Evolutionary conservation across 2,329 filamentous ascomycete genomes (phyloP), one percentile per base, ranked within the genome.

Genomic region (Endoconidiophora laricicola): DNA sequence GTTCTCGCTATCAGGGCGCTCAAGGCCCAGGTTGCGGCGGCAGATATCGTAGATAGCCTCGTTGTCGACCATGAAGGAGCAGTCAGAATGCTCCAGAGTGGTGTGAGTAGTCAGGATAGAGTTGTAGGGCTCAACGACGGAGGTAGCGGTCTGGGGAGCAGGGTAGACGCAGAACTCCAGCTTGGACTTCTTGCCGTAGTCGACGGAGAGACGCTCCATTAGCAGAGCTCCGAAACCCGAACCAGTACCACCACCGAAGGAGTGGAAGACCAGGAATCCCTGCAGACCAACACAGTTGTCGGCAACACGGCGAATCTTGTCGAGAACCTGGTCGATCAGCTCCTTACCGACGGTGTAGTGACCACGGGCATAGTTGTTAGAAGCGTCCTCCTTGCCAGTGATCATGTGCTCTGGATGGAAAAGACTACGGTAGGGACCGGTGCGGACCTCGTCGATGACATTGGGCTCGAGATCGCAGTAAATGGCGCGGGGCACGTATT

Each of bases 151-250:
- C 74, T 94, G 88, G 54, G 91, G 91, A 59, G 91, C 88, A 63
- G 91, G 91, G 75, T 98, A 98, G 64, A 98, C 88, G 63, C 87
- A 94, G 78, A 98, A 98, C 72, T 98, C 91, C 57, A 98, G 79
- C 82, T 98, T 98, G 79, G 85, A 93, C 83, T 98, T 98, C 83
- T 98, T 98, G 75, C 91, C 90, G 66, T 95, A 98, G 72, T 98
- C 91, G 63, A 95, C 86, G 36, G 91, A 96, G 55, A 98, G 81
- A 66, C 91, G 90, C 76, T 98, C 91, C 87, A 98, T 94, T 61
- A 98, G 76, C 59, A 98, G 81, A 62, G 91, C 91, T 71, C 91
- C 91, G 69, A 98, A 98, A 65, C 91, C 91, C 61, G 91, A 98
- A 62, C 91, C 91, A 60, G 91, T 98, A 74, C 91, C 91, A 71